Conservation (phyloP, 805 yeast genomes). For the Yamadazyma ubonensis region DNA sequence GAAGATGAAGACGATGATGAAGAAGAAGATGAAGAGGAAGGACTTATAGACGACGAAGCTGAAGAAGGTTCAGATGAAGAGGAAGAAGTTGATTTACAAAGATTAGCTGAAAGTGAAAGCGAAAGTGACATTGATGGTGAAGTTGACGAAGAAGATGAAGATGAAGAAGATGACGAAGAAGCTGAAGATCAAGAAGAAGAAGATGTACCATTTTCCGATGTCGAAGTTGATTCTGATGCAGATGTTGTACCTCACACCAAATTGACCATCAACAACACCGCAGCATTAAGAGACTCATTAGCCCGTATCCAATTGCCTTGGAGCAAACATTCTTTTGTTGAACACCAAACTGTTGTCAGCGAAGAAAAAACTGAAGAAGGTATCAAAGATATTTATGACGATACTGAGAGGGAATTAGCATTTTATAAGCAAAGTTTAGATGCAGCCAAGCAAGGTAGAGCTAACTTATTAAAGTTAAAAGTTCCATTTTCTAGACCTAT, state of each 20-base stretch:
- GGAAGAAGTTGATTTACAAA: slow-evolving; percentile 48
- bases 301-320: slow-evolving; percentile 67
- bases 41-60: slow-evolving; percentile 28
- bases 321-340: slow-evolving; percentile 70
- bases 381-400: slow-evolving; percentile 88
- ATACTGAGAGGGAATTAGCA: slow-evolving; percentile 91
- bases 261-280: slow-evolving; percentile 79
- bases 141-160: slow-evolving; percentile 45
- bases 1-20: slow-evolving; percentile 37
- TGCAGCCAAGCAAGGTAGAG: slow-evolving; percentile 74
- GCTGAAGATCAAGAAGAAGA: slow-evolving; percentile 66
- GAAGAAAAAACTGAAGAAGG: slow-evolving; percentile 58
- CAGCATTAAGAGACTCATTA: slow-evolving; percentile 73
- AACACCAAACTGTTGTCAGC: slow-evolving; percentile 75
- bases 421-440: slow-evolving; percentile 92
- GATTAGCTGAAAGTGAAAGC: slow-evolving; percentile 54
- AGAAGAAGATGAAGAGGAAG: slow-evolving; percentile 29
- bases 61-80: slow-evolving; percentile 36
- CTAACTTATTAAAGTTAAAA: slow-evolving; percentile 61
- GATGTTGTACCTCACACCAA: slow-evolving; percentile 92
- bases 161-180: slow-evolving; percentile 52
- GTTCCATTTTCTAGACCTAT: slow-evolving; percentile 90
- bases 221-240: slow-evolving; percentile 89
- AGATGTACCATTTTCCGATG: slow-evolving; percentile 87
- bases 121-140: slow-evolving; percentile 45